Evolutionary conservation across 2,329 filamentous ascomycete species (phyloP).

Genomic region (Calonectria hongkongensis): DNA sequence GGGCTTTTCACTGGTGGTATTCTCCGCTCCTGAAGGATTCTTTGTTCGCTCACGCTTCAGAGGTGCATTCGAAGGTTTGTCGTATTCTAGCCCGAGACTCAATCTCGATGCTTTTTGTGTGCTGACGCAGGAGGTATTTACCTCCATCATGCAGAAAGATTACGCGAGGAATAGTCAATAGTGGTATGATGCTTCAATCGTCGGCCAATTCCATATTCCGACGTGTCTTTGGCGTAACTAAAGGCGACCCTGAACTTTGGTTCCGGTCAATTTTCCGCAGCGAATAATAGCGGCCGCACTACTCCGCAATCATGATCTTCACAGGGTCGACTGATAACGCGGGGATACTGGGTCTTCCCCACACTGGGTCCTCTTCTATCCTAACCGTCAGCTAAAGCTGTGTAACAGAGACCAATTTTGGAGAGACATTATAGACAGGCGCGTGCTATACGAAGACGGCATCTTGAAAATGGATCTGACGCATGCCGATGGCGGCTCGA

Average conservation of each 20-base stretch:
- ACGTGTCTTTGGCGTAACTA: background rate
- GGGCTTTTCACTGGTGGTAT: background rate
- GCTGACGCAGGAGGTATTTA: no score
- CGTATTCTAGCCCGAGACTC: background rate
- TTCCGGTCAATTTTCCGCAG: background rate
- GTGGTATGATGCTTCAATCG: background rate
- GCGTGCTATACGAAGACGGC: slow-evolving; percentile 4
- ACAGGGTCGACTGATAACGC: slow-evolving; percentile 15
- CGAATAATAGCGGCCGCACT: background rate
- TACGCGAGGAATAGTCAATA: background rate
- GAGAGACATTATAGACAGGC: background rate
- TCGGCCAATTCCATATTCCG: background rate
- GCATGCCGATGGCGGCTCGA: background rate
- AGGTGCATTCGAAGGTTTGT: background rate
- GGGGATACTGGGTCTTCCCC: slow-evolving; percentile 31
- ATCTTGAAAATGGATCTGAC: background rate
- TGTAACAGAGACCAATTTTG: background rate
- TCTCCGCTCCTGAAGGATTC: background rate
- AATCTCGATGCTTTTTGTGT: slow-evolving; percentile 4
- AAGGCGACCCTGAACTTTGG: background rate
- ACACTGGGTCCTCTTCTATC: slow-evolving; percentile 10
- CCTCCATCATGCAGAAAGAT: background rate
- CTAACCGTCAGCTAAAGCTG: background rate
- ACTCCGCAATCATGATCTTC: slow-evolving; percentile 29
- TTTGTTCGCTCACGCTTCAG: background rate